Evolutionary conservation across 2,329 filamentous ascomycete genomes (phyloP).

Genomic region (Fusarium aywerte): DNA sequence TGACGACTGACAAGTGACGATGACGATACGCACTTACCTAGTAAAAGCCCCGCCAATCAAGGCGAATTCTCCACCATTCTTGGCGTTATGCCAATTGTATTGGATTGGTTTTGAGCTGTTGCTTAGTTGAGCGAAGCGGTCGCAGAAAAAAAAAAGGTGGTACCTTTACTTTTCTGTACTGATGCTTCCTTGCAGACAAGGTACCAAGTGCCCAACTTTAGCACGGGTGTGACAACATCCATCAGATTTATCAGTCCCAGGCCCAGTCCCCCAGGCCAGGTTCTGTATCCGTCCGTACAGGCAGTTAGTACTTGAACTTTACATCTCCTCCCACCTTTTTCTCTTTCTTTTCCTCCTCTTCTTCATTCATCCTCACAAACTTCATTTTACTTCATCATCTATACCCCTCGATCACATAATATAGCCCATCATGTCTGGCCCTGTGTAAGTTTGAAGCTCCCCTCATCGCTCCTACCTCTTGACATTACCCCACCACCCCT

Average conservation of each 20-base stretch:
- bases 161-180: not conserved
- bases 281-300: conserved; percentile 42
- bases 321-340: conserved; percentile 31
- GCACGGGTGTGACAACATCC: conserved; percentile 38
- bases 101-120: conserved; percentile 34
- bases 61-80: conserved; percentile 43
- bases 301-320: conserved; percentile 22
- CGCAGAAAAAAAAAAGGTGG: conserved; percentile 12
- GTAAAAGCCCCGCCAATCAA: conserved; percentile 43
- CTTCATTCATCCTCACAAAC: conserved; percentile 33
- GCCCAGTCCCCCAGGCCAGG: not conserved
- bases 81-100: conserved; percentile 39
- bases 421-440: conserved; percentile 68
- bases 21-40: conserved; percentile 45
- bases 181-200: conserved; percentile 23
- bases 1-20: conserved; percentile 29
- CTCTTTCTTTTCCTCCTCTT: conserved; percentile 33
- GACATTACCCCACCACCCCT: conserved; percentile 55
- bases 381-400: conserved; percentile 13
- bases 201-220: conserved; percentile 40
- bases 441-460: conserved; percentile 68
- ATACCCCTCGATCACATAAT: conserved; percentile 32
- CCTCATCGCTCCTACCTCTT: conserved; percentile 42
- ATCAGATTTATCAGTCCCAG: conserved; percentile 10
- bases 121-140: conserved; percentile 36